phyloP scores from a whole-genome alignment of 768 basidiomycete genomes.

The Russula sp. region DNA sequence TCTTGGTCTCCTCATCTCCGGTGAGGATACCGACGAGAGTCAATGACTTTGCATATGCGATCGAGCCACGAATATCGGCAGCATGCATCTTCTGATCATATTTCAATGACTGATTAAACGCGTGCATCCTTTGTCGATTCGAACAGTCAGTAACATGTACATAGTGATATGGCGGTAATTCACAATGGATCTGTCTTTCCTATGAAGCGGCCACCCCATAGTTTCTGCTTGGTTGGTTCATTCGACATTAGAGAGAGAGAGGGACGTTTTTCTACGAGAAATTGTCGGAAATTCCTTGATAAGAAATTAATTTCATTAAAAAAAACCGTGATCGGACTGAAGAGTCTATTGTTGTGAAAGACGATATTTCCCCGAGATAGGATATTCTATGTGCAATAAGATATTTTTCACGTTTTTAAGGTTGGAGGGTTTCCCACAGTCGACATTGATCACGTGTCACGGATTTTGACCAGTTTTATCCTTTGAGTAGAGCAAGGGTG shows the following conservation, averaged over 20 bases:
- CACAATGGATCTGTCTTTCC: slow-evolving; percentile 84
- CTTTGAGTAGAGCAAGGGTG: background rate
- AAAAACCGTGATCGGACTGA: background rate
- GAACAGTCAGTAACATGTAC: slow-evolving; percentile 13
- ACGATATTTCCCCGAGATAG: too few species aligned
- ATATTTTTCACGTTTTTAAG: too few species aligned
- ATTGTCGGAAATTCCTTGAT: background rate
- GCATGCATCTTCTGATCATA: slow-evolving; percentile 95
- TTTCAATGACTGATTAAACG: slow-evolving; percentile 91
- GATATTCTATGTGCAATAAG: too few species aligned
- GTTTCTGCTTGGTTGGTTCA: slow-evolving; percentile 57
- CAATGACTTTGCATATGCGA: slow-evolving; percentile 91
- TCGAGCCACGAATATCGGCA: slow-evolving; percentile 89
- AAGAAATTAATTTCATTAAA: background rate
- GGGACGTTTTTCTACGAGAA: background rate
- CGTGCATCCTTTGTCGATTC: slow-evolving; percentile 70
- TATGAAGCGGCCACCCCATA: slow-evolving; percentile 87
- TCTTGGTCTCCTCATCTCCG: slow-evolving; percentile 62
- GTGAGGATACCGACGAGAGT: slow-evolving; percentile 76
- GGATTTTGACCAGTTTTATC: background rate
- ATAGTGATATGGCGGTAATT: slow-evolving; percentile 25
- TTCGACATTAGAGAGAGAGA: slow-evolving; percentile 29
- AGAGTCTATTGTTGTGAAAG: too few species aligned
- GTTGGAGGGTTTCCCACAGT: background rate
- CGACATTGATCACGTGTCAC: background rate